Evolutionary conservation across 352 stramenopile genomes (phyloP), one percentile per base, ranked within the genome.

Genomic region (Pythium utonaiense): DNA sequence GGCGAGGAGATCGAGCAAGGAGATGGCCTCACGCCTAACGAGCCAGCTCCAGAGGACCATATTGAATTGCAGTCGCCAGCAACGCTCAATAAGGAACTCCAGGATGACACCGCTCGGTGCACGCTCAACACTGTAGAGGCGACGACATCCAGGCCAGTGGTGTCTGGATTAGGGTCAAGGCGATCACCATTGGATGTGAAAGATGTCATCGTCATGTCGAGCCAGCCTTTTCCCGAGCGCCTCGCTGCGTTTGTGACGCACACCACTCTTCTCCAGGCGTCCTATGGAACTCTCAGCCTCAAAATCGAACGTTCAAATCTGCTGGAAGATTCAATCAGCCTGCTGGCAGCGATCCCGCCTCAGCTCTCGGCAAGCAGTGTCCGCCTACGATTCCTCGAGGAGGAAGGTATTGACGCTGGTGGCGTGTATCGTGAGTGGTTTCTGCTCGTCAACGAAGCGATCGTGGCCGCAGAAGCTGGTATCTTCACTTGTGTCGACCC

Each of bases 391-490:
- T 94, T 95, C 60, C 58, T 78, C 10, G 73, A 71, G 34, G 84
- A 94, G 41, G 70, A 62, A 25, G 86, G 71, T 12, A 64, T 90
- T 0, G 82, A 95, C 56, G 85, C 82, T 16, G 86, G 84, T 17
- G 42, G 42, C 4, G 42, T 93, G 7, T 77, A 90, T 54, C 70
- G 83, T 10, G 81, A 91, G 70, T 93, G 84, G 84, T 88, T 93
- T 47, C 62, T 71, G 21, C 67, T 91, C 22, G 53, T 93, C 14
- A 80, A 65, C 45, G 66, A 83, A 38, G 50, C 71, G 30, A 48
- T 88, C 27, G 69, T 77, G 9, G 49, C 74, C 16, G 41, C 54
- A 6, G 24, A 59, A 4, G 57, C 67, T n/a, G 76, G 67, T 8
- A 17, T 84, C 13, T 80, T 88, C 59, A 62, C 53, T 1, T 82